Base-by-base conservation (phyloP, 2,329 filamentous ascomycete species). In the Colletotrichum sp. region DNA sequence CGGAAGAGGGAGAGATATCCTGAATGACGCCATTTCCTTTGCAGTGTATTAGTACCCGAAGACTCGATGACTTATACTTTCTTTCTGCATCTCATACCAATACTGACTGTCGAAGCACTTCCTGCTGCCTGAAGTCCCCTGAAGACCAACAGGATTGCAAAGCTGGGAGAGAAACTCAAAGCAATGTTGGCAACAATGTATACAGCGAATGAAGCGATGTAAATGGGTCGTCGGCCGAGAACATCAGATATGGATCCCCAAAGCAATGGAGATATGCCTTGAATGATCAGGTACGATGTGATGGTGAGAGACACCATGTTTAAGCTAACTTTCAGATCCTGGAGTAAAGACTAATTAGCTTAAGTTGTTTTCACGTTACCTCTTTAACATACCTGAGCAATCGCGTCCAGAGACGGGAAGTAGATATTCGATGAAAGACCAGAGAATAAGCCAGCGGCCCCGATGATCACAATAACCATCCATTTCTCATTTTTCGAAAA, bases 381-480 rank as follows among this genome's bases (percentile, higher is more conserved):
- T 18, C 7, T n/a, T 2, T 5, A 13, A 57, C 76, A 38, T 74
- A 84, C 84, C 69, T 79, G 72, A 8, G 85, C 81, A 18, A 89
- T 83, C 3, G 81, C 77, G 63, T 84, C 82, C 6, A 89, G 76
- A 1, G 86, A 84, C 1, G 88, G 87, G 65, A 88, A 85, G 81
- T 90, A 90, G 65, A 91, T 90, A 74, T 87, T 89, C 34, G 86
- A 86, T 4, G 88, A 88, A 16, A 89, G 78, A 2, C 89, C 89
- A 4, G 89, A 90, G 81, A 91, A 90, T 30, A 91, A 82, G 1
- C 87, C 87, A 3, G 88, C 89, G 1, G 88, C 79, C 5, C 88
- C 86, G 21, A 90, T 86, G 67, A 88, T 87, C 79, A 86, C 83
- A 34, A 90, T 85, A 38, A 90, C 85, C 75, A 86, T 79, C 74